A percentile compares a stretch with the other conserved stretches of the same genome.
These are phyloP conservation scores for Sextonia rubra DNA, from an alignment of 164 flowering plant species.

Conservation along the genomic window DNA sequence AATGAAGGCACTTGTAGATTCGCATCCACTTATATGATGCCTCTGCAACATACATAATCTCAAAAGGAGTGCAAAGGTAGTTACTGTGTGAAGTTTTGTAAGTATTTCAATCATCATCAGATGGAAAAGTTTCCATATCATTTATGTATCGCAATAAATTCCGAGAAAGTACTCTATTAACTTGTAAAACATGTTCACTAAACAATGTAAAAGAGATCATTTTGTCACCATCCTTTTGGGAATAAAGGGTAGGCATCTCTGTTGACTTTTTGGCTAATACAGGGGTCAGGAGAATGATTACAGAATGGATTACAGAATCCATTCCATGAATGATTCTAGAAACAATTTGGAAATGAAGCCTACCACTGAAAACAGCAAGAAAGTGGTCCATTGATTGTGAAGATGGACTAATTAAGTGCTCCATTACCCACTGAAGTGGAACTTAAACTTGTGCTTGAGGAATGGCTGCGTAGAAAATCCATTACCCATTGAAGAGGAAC, in stretches of 20 bases:
- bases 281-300: not conserved
- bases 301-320: not conserved
- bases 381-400: not conserved
- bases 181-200: not conserved
- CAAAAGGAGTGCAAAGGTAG: no score
- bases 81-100: no score
- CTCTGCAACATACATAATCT: not conserved
- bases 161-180: not conserved
- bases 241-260: not conserved
- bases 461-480: no score
- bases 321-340: not conserved
- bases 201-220: not conserved
- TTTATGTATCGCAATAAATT: no score
- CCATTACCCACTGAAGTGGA: no score
- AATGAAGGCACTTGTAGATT: not conserved
- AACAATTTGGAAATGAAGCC: not conserved
- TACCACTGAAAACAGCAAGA: not conserved
- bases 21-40: not conserved
- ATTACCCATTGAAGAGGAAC: no score
- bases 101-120: no score
- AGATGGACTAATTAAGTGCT: no score
- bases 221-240: not conserved
- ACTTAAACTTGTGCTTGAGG: no score
- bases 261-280: not conserved
- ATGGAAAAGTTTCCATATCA: no score